A percentile compares a stretch with the other conserved stretches of the same genome.
Conservation (phyloP, 2,329 filamentous ascomycete genomes). For the Beauveria rudraprayagi region DNA sequence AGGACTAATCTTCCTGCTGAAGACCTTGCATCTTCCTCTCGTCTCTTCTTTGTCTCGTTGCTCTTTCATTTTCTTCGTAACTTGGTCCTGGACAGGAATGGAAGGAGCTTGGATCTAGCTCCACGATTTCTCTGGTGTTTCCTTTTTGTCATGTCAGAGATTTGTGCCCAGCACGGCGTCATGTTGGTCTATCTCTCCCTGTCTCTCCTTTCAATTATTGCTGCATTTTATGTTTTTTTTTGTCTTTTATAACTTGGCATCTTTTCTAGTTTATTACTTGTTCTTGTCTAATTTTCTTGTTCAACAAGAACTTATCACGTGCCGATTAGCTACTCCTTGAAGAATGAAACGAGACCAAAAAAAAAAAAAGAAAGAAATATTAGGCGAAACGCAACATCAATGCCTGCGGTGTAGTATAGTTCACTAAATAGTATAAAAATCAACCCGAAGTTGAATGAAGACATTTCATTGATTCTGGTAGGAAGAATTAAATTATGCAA, state of each 20-base stretch:
- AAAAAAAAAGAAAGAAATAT: no score
- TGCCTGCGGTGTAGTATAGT: no score
- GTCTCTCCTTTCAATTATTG: neutral
- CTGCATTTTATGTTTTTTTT: neutral
- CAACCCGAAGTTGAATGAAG: no score
- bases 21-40: neutral
- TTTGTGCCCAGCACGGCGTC: conserved; percentile 1
- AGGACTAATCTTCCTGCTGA: conserved; percentile 50
- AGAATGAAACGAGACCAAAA: no score
- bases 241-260: neutral
- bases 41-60: neutral
- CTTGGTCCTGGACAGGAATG: neutral
- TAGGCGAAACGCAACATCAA: no score
- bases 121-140: neutral
- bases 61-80: neutral
- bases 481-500: no score
- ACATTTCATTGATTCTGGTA: no score
- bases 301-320: no score
- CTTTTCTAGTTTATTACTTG: neutral
- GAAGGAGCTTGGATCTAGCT: neutral
- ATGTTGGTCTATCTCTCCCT: neutral
- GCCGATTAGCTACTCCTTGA: no score
- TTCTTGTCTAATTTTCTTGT: no score
- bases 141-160: neutral
- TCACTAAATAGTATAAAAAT: no score